Evolutionary conservation across 106 monocot species (phyloP).

Genomic region (Posidonia australis): DNA sequence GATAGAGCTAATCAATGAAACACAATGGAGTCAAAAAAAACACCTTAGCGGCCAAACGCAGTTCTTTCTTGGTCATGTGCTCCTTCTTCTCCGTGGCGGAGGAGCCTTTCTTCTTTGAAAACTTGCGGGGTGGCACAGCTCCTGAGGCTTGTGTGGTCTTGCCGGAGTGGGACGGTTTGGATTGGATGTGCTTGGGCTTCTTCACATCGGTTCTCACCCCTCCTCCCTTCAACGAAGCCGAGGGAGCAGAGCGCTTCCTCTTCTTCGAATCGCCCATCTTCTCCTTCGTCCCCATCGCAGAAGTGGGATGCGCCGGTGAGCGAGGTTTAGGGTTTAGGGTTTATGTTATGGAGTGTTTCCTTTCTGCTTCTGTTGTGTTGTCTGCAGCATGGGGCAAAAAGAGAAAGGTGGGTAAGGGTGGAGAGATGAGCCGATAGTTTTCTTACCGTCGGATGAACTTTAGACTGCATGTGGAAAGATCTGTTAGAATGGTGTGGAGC

Average conservation of each 20-base stretch:
- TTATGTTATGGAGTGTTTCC: too few species aligned
- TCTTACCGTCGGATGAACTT: too few species aligned
- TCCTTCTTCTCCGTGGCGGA: neutral
- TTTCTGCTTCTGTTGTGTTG: too few species aligned
- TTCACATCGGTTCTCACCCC: neutral
- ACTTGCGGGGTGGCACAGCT: neutral
- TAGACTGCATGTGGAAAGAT: too few species aligned
- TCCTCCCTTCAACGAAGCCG: neutral
- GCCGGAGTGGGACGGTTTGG: neutral
- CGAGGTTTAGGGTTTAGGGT: too few species aligned
- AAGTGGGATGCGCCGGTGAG: too few species aligned
- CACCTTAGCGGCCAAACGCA: constrained; percentile 8
- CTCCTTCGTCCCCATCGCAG: too few species aligned
- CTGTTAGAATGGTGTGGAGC: too few species aligned
- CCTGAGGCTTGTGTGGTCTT: neutral
- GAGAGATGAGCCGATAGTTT: too few species aligned
- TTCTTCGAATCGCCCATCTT: constrained; percentile 2
- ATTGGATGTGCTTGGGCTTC: neutral
- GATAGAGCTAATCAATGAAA: neutral
- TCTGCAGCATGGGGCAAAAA: too few species aligned
- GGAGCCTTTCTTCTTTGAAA: neutral
- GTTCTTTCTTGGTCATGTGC: constrained; percentile 5
- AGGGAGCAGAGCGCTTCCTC: neutral
- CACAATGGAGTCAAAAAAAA: neutral
- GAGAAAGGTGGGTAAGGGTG: too few species aligned